phyloP scores from a whole-genome alignment of 2,329 filamentous ascomycete genomes.

The Zymoseptoria passerinii region DNA sequence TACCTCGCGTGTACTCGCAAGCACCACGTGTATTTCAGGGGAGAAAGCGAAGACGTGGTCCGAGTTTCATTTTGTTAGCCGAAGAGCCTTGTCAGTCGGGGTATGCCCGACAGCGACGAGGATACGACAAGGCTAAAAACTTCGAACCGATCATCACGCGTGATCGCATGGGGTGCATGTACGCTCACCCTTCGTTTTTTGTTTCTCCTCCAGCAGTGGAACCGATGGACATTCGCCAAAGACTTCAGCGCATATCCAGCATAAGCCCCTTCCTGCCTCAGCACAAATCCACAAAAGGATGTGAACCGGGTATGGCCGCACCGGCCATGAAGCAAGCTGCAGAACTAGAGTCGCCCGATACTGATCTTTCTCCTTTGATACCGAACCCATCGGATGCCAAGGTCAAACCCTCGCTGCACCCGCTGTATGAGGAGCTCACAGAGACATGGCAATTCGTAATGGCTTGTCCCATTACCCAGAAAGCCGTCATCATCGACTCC shows the following conservation, averaged over 20 bases:
- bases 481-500: conserved; percentile 53
- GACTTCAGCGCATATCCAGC: not conserved
- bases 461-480: conserved; percentile 42
- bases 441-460: conserved; percentile 56
- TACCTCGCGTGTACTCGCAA: not conserved
- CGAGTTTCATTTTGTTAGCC: not conserved
- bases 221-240: not conserved
- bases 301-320: not conserved
- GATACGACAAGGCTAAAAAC: not conserved
- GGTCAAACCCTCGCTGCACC: conserved; percentile 19
- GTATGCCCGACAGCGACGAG: not conserved
- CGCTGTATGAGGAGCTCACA: conserved; percentile 35
- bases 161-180: not conserved
- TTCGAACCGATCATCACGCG: not conserved
- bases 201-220: not conserved
- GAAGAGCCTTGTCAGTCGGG: not conserved
- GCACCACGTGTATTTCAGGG: not conserved
- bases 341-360: not conserved
- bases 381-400: not conserved
- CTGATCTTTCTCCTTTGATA: not conserved
- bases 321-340: not conserved
- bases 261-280: not conserved
- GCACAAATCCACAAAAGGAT: not conserved
- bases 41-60: not conserved
- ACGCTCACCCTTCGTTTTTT: not conserved